Evolutionary conservation across 768 basidiomycete genomes (phyloP), one percentile per base, ranked within the genome.

Genomic region (Lactarius trivialis): DNA sequence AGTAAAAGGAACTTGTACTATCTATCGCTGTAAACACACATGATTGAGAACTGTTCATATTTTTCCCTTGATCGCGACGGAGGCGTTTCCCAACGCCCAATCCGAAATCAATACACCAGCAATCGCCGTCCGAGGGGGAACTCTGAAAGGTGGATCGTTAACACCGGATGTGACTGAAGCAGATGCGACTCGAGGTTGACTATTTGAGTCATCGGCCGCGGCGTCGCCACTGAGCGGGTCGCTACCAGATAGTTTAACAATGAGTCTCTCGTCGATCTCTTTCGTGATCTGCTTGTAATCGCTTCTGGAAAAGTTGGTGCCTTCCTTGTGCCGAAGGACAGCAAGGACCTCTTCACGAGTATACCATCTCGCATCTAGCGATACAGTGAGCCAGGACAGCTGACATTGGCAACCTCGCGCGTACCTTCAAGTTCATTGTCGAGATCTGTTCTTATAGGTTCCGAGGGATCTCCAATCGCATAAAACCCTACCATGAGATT

Each of bases 341-440:
- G 77, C 73, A 7, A 81, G 73, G 36, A 98, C 78, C 68, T 93
- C 85, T 19, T 82, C 81, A 4, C 89, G 85, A 12, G 86, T 85
- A 74, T 85, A 97, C 92, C 92, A 99, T 51, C 81, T 82, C 1
- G 93, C 94, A 70, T 98, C 94, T 94, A 69, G 32, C 7, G 54
- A 55, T 30, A 55, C 34, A 30, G 21, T 53, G 30, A 56, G 54
- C 51, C 48, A 41, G 32, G 19, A 26, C 48, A 36, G 9, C 24
- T 24, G 45, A 32, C 24, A 58, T 30, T 7, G 33, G 34, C 1
- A 14, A 17, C 41, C 17, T 60, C 33, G 33, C 33, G n/a, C 37
- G 19, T 63, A 89, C 93, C 92, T 70, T 86, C 86, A n/a, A 99
- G 82, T 76, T 99, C 96, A 67, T 96, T 96, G 71, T 98, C 96